Evolutionary conservation across 805 yeast species (phyloP).

Genomic region (Saturnispora hagleri): DNA sequence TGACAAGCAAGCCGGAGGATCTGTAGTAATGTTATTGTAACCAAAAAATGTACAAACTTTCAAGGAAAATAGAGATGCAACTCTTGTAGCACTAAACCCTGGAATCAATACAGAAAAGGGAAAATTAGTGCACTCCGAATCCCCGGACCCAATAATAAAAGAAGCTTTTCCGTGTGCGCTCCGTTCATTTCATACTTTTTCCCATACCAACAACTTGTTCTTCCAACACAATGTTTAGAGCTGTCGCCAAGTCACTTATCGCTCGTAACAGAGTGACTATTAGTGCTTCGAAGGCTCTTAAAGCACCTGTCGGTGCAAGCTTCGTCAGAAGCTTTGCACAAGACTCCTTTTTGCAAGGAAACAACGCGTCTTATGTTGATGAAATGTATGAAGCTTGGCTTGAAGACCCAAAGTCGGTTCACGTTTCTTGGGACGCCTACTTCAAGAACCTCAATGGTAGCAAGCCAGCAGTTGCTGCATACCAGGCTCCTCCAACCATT

Average conservation of each 20-base stretch:
- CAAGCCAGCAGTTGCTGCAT: slow-evolving; percentile 68
- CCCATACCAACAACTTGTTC: neutral
- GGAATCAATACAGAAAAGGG: neutral
- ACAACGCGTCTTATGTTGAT: slow-evolving; percentile 87
- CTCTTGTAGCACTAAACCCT: neutral
- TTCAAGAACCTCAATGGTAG: slow-evolving; percentile 75
- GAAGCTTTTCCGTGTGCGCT: slow-evolving; percentile 14
- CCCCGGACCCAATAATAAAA: slow-evolving; percentile 1
- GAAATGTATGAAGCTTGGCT: slow-evolving; percentile 97
- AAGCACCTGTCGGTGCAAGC: slow-evolving; percentile 1
- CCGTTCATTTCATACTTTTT: slow-evolving; percentile 3
- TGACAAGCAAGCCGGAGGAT: neutral
- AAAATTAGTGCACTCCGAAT: neutral
- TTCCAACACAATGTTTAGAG: slow-evolving; percentile 22
- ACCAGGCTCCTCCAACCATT: slow-evolving; percentile 84
- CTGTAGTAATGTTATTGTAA: neutral
- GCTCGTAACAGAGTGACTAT: neutral
- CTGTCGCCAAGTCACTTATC: slow-evolving; percentile 14
- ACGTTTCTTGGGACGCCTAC: slow-evolving; percentile 94
- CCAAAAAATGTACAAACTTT: neutral
- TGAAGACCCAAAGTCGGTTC: slow-evolving; percentile 83
- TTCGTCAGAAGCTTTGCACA: slow-evolving; percentile 29
- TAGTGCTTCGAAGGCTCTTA: neutral
- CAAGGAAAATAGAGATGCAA: neutral
- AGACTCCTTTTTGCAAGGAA: slow-evolving; percentile 76